Base-by-base conservation (phyloP, 768 basidiomycete species). In the Boletus rufocinnamomeus region DNA sequence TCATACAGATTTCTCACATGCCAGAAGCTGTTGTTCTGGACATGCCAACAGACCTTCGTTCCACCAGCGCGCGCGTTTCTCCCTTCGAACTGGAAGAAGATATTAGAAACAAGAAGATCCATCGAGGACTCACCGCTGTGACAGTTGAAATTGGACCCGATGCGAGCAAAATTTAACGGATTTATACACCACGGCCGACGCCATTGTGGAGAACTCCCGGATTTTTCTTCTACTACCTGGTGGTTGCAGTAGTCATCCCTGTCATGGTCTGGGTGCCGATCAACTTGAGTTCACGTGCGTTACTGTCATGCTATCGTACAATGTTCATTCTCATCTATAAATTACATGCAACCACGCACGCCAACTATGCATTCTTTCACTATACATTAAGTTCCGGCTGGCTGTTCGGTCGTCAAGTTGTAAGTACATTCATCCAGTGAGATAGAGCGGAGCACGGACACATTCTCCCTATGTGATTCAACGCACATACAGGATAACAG, bases 131-230 rank as follows among this genome's bases (percentile, higher is more conserved):
- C 59, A 74, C 74, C 2, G 52, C 68, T n/a, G 72, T 88, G 6
- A 89, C 88, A 3, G 80, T 89, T 11, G 71, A 81, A 45, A 80
- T 83, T 19, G n/a, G n/a, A n/a, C 82, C 87, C 0, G 72, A 79
- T 19, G 70, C 81, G 1, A 69, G 67, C n/a, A 73, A 68, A 28
- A 49, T 64, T 19, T 58, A 56, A 11, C 69, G 69, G 13, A 57
- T 65, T 21, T 71, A 70, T 51, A 54, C 63, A 27, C 59, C 61
- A 35, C 60, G 66, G 25, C 72, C 76, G 3, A 76, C 78, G 3
- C 65, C 89, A 25, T 76, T 91, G 74, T 98, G 95, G 96, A 76
- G 72, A 44, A 89, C 91, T 0, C 70, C 76, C 11, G 97, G 98
- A 70, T 98, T 96, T 75, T 77, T 83, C 62, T 64, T 88, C 41